phyloP scores from a whole-genome alignment of 768 basidiomycete species.

The Boletales sp. region DNA sequence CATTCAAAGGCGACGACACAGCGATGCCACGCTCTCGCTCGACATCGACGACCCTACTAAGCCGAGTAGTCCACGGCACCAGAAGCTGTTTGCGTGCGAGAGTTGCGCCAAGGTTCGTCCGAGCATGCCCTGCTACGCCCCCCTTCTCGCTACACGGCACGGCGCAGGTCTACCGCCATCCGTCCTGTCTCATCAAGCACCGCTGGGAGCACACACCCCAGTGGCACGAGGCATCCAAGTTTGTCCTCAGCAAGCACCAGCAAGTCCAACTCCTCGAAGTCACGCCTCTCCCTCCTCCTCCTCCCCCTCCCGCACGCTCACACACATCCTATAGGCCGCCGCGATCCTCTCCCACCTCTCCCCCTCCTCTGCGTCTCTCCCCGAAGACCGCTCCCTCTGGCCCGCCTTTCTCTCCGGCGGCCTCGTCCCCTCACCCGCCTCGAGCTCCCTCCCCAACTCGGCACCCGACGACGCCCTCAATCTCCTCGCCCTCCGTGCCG shows the following conservation, averaged over 20 bases:
- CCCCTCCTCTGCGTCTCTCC: slow-evolving; percentile 67
- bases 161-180: slow-evolving; percentile 78
- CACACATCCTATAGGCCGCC: slow-evolving; percentile 58
- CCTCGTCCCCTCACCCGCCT: slow-evolving; percentile 50
- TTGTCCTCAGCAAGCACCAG: slow-evolving; percentile 92
- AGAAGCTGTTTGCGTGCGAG: slow-evolving; percentile 91
- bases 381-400: slow-evolving; percentile 93
- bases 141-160: no score
- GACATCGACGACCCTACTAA: slow-evolving; percentile 22
- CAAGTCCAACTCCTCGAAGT: slow-evolving; percentile 96
- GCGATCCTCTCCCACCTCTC: slow-evolving; percentile 90
- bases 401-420: slow-evolving; percentile 79
- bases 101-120: slow-evolving; percentile 81
- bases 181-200: slow-evolving; percentile 94
- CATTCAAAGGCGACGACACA: no score
- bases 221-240: slow-evolving; percentile 90
- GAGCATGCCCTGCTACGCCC: no score
- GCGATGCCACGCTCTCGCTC: no score
- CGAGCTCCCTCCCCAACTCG: slow-evolving; percentile 7
- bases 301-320: no score
- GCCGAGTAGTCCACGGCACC: no score
- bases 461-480: slow-evolving; percentile 28
- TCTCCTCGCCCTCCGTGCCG: slow-evolving; percentile 21
- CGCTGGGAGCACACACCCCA: slow-evolving; percentile 98
- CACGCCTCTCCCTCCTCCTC: background rate